Base-by-base conservation (phyloP, 495 filamentous ascomycete genomes). In the Neurospora terricola region DNA sequence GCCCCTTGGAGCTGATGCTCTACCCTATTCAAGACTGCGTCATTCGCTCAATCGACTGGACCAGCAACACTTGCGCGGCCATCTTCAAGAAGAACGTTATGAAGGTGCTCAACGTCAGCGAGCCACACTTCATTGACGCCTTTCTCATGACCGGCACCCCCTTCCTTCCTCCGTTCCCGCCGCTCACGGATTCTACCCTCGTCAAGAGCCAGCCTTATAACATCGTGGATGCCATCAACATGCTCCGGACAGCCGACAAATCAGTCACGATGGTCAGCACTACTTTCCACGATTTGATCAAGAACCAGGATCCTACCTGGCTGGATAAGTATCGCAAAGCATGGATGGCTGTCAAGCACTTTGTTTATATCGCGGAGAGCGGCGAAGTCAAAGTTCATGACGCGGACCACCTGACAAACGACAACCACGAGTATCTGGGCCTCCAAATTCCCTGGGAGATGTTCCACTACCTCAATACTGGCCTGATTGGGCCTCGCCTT, bases 381-480 rank as follows among this genome's bases (percentile, higher is more conserved):
- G 96, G 94, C 21, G 86, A 89, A 71, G 87, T 97, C 68, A 90
- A 88, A 70, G 90, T 91, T 5, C 84, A 93, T 77, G 89, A 93
- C 73, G 85, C 85, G 39, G 89, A 91, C 9, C 82, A 87, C 40
- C 87, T 91, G 3, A 94, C 96, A 21, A 85, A 84, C 27, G 95
- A 98, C 80, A 87, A 94, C 74, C 92, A 96, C 81, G 91, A 94
- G 76, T 92, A 98, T 78, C 91, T 97, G 75, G 94, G 94, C 27
- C 89, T 94, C 71, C 92, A 94, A 39, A 86, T 99, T 18, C 94
- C 96, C 2, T 90, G 94, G 71, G 96, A 99, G 82, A 84, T 99
- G 7, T 97, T 94, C 80, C 92, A 92, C 79, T 98, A 99, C 77
- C 87, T 98, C 39, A 93, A 93, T 73, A 90, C 88, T 38, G 96